phyloP scores from a whole-genome alignment of 495 filamentous ascomycete species.

The Rhizodiscina lignyota region DNA sequence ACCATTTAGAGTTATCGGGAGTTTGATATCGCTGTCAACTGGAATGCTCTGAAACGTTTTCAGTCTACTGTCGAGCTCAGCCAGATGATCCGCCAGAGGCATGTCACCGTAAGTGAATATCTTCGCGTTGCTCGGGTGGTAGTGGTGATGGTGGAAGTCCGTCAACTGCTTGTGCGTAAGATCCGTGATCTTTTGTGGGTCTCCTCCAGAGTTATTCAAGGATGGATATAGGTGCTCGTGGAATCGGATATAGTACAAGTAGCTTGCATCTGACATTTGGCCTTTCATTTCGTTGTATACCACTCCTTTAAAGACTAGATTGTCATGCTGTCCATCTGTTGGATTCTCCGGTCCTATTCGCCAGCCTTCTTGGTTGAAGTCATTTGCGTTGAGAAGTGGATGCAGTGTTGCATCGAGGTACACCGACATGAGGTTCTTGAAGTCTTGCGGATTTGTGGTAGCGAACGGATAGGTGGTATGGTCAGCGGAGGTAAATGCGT shows the following conservation, averaged over 20 bases:
- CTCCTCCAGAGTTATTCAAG: slow-evolving; percentile 90
- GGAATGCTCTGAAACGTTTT: slow-evolving; percentile 49
- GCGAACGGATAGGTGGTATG: slow-evolving; percentile 98
- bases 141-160: slow-evolving; percentile 76
- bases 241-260: slow-evolving; percentile 86
- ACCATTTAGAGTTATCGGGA: slow-evolving; percentile 55
- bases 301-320: slow-evolving; percentile 90
- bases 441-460: slow-evolving; percentile 92
- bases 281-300: slow-evolving; percentile 99
- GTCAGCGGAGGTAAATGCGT: slow-evolving; percentile 88
- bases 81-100: slow-evolving; percentile 62
- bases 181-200: slow-evolving; percentile 90
- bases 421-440: slow-evolving; percentile 87
- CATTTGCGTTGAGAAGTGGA: slow-evolving; percentile 72
- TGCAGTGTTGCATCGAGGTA: slow-evolving; percentile 90
- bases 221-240: slow-evolving; percentile 87
- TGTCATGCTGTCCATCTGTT: slow-evolving; percentile 24
- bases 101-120: slow-evolving; percentile 92
- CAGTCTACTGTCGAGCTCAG: slow-evolving; percentile 57
- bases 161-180: slow-evolving; percentile 75
- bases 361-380: slow-evolving; percentile 96
- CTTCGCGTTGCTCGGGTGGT: slow-evolving; percentile 93
- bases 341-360: slow-evolving; percentile 84
- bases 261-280: slow-evolving; percentile 93
- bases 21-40: slow-evolving; percentile 55